Evolutionary conservation across 202 grass and related monocot genomes (phyloP).

Genomic region (Musa balbisiana): DNA sequence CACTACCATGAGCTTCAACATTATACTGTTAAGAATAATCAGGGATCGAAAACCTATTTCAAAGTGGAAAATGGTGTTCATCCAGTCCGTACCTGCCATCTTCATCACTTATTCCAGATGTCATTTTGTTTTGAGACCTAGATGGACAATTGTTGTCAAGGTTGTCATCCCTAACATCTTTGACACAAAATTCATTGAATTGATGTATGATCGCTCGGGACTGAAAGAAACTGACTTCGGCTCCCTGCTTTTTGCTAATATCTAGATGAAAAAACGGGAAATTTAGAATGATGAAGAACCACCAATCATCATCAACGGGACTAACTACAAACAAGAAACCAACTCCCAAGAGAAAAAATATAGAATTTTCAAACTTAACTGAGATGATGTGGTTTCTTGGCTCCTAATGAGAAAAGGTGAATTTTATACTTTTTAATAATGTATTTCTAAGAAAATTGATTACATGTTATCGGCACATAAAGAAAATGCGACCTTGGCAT

Average conservation of each 20-base stretch:
- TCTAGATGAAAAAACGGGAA: constrained; percentile 9
- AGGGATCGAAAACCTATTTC: neutral
- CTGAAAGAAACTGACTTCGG: constrained; percentile 10
- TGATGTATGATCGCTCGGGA: constrained; percentile 7
- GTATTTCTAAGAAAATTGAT: no score
- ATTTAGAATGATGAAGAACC: neutral
- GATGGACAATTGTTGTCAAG: constrained; percentile 6
- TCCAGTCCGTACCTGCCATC: constrained; percentile 7
- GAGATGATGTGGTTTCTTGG: no score
- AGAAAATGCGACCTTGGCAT: no score
- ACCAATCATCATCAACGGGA: neutral
- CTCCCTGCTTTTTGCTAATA: constrained; percentile 19
- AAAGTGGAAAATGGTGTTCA: no score
- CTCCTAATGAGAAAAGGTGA: no score
- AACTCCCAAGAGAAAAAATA: neutral
- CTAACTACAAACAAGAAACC: neutral
- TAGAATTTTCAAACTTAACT: no score
- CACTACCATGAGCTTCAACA: constrained; percentile 2
- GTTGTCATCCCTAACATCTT: constrained; percentile 16
- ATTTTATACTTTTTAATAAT: no score
- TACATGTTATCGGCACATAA: no score
- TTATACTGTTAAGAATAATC: neutral
- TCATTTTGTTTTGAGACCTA: neutral
- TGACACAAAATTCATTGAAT: constrained; percentile 12
- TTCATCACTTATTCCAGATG: constrained; percentile 23